Conservation (phyloP, 2,329 filamentous ascomycete species). For the Ophiostoma pallidulum region DNA sequence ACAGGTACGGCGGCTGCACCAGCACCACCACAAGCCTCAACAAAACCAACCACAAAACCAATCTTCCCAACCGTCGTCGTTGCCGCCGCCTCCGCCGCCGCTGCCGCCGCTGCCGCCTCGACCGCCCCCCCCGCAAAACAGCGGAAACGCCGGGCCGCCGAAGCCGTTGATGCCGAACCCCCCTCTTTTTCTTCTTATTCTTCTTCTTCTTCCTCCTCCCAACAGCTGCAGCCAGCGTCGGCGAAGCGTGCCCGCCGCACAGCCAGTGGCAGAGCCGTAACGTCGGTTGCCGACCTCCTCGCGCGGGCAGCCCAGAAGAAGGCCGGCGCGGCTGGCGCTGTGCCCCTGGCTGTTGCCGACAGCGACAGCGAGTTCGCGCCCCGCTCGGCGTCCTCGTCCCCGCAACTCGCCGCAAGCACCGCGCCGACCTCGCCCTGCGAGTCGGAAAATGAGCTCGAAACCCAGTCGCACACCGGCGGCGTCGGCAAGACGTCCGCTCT, state of each 20-base stretch:
- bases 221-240: background rate
- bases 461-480: background rate
- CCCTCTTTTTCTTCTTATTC: no score
- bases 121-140: background rate
- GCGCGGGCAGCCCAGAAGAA: slow-evolving; percentile 4
- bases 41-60: slow-evolving; percentile 2
- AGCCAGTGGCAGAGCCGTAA: slow-evolving; percentile 10
- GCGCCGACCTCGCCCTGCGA: slow-evolving; percentile 32
- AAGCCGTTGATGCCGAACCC: slow-evolving; percentile 2
- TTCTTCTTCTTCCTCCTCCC: background rate
- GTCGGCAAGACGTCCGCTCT: slow-evolving; percentile 23
- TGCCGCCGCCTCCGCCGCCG: background rate
- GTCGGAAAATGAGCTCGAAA: slow-evolving; percentile 24
- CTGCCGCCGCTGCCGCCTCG: background rate
- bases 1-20: no score
- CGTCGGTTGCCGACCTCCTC: slow-evolving; percentile 16
- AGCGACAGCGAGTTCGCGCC: slow-evolving; percentile 18
- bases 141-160: slow-evolving; percentile 14
- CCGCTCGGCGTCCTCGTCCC: slow-evolving; percentile 12
- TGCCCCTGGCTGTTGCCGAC: background rate
- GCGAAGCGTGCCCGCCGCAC: slow-evolving; percentile 13
- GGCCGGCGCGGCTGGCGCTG: no score
- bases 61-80: no score
- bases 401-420: slow-evolving; percentile 22
- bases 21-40: background rate